A percentile compares a stretch with the other conserved stretches of the same genome.
phyloP scores from a whole-genome alignment of 1,284 basidiomycete species.

The Kalmanozyma brasiliensis region DNA sequence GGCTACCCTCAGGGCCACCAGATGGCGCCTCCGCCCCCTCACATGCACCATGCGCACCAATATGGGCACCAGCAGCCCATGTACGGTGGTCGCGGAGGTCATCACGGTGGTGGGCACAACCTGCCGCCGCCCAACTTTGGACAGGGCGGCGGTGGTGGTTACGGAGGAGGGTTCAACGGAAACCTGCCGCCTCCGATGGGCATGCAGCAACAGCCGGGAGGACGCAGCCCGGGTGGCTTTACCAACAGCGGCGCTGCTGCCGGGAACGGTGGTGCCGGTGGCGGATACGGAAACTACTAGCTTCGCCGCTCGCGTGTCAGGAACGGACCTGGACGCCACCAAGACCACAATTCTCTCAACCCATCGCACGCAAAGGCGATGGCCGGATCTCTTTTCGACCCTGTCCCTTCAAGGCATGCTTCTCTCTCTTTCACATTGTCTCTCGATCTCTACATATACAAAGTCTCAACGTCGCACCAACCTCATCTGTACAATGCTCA shows the following conservation, averaged over 20 bases:
- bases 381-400: neutral
- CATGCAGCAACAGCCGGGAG: constrained; percentile 14
- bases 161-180: constrained; percentile 11
- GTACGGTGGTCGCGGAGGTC: constrained; percentile 11
- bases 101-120: constrained; percentile 5
- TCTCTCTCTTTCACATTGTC: neutral
- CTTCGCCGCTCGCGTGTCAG: too few relatives aligned
- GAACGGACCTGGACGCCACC: too few relatives aligned
- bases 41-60: constrained; percentile 14
- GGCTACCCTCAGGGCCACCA: constrained; percentile 11
- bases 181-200: constrained; percentile 16
- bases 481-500: constrained; percentile 23
- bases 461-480: neutral
- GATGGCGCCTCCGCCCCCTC: constrained; percentile 7
- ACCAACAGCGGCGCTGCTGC: constrained; percentile 1
- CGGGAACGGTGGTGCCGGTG: constrained; percentile 5
- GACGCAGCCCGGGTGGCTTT: constrained; percentile 1
- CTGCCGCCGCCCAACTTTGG: constrained; percentile 34
- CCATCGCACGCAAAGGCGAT: neutral
- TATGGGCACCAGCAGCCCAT: constrained; percentile 18
- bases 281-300: constrained; percentile 21
- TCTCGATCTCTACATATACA: constrained; percentile 1
- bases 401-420: neutral
- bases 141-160: constrained; percentile 3
- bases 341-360: too few relatives aligned